Conservation (phyloP, 2,329 filamentous ascomycete genomes). For the Chaetomium sp. region DNA sequence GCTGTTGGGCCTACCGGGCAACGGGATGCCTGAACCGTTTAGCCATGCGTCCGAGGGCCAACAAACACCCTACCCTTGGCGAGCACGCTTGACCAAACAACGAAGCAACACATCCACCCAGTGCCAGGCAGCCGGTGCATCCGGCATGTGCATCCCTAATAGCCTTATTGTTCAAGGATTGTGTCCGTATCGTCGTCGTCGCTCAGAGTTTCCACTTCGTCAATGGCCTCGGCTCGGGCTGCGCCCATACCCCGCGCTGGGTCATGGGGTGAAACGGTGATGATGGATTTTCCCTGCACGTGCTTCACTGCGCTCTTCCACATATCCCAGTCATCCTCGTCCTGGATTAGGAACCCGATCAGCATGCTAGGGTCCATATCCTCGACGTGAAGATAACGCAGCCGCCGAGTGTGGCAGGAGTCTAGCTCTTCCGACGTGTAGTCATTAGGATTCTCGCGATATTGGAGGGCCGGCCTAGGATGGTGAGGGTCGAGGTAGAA, state of each 20-base stretch:
- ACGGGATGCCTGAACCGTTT: not conserved
- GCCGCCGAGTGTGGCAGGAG: conserved; percentile 82
- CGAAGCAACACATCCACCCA: not conserved
- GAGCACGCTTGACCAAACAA: not conserved
- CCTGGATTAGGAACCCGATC: conserved; percentile 84
- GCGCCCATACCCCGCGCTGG: conserved; percentile 55
- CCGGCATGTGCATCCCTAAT: not conserved
- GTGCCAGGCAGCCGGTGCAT: not conserved
- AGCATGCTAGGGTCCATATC: conserved; percentile 99
- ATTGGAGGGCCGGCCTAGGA: conserved; percentile 74
- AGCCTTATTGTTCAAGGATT: conserved; percentile 33
- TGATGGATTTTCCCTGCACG: conserved; percentile 79
- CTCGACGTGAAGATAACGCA: conserved; percentile 78
- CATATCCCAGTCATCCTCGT: conserved; percentile 78
- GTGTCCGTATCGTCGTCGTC: conserved; percentile 64
- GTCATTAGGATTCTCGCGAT: conserved; percentile 55
- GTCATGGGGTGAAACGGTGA: conserved; percentile 77
- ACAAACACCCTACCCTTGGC: not conserved
- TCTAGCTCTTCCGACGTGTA: conserved; percentile 74
- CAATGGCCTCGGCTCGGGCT: conserved; percentile 73
- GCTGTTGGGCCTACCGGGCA: not conserved
- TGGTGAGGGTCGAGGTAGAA: conserved; percentile 96
- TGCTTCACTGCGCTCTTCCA: conserved; percentile 79
- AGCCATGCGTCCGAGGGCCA: not conserved
- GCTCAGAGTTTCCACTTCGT: conserved; percentile 88